Base-by-base conservation (phyloP, 768 basidiomycete species). In the Tylopilus sp. region DNA sequence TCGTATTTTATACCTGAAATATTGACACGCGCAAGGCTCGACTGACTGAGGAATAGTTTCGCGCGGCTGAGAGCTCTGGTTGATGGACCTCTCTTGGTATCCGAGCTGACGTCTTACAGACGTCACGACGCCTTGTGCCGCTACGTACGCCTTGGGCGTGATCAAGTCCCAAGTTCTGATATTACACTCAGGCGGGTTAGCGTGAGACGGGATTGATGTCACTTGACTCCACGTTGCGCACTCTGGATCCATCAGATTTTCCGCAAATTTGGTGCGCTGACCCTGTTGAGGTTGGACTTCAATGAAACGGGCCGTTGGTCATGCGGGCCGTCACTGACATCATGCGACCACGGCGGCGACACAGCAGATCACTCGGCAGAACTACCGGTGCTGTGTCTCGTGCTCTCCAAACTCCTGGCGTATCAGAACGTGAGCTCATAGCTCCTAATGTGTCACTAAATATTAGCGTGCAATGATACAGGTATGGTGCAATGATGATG, bases 391-490 rank as follows among this genome's bases (percentile, higher is more conserved):
- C 33, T 16, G 33, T 37, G 37, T 24, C 6, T 29, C 33, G 33
- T 47, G 29, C 28, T 44, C 17, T 6, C 14, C 21, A 19, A 30
- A 26, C 36, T 26, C 16, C 30, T 43, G 37, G 37, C 33, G 31
- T 51, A 17, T 52, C 48, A 55, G 37, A 46, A 53, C 24, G n/a
- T n/a, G 55, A 56, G 44, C 28, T 41, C 40, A 30, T 31, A 6
- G 42, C 45, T 57, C 45, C 33, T 42, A 56, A 45, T 54, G 45
- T 47, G 53, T 43, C 48, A 40, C 29, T 29, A 16, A 29, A 9
- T 59, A 63, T 63, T 63, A 60, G 52, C 57, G 54, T 60, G 58
- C 28, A 56, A 53, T 54, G 55, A 52, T 66, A 66, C 64, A 66
- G 56, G 57, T 66, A 67, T 61, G 56, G 58, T 60, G 59, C 58